A percentile compares a stretch with the other conserved stretches of the same genome.
phyloP scores from a whole-genome alignment of 768 basidiomycete species.

The Xerocomellus intermedius region DNA sequence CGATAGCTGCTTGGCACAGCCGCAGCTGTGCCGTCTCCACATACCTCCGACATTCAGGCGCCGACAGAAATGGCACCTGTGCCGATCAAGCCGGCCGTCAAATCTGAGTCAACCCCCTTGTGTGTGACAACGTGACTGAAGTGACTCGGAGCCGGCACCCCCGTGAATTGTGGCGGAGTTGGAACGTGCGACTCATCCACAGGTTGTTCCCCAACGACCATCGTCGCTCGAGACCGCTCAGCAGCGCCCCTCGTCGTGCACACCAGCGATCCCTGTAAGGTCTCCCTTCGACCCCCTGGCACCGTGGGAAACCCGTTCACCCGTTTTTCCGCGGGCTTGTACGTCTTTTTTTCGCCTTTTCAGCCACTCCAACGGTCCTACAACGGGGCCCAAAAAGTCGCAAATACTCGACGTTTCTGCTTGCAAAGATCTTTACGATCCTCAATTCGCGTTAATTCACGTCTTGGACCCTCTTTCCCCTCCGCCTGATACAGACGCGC shows the following conservation, averaged over 20 bases:
- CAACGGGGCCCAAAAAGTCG: constrained; percentile 22
- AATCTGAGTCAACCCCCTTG: too few relatives aligned
- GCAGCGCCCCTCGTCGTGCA: constrained; percentile 15
- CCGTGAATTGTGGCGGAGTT: constrained; percentile 34
- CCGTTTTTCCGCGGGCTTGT: constrained; percentile 14
- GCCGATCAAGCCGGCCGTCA: constrained; percentile 8
- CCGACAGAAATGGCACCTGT: constrained; percentile 15
- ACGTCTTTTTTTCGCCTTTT: constrained; percentile 17
- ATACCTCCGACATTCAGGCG: constrained; percentile 17
- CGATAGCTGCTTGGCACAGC: constrained; percentile 9
- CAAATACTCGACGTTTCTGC: constrained; percentile 6
- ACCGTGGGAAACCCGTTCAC: background rate
- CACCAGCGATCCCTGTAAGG: constrained; percentile 5
- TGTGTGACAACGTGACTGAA: constrained; percentile 11
- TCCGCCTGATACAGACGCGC: constrained; percentile 17
- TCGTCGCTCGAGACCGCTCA: constrained; percentile 23
- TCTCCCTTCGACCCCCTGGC: background rate
- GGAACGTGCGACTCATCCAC: constrained; percentile 30
- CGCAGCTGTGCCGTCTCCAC: constrained; percentile 19
- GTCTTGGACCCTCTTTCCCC: constrained; percentile 5
- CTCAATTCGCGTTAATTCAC: constrained; percentile 30
- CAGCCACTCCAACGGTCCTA: background rate
- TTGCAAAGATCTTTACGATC: constrained; percentile 7
- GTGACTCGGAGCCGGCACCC: constrained; percentile 23
- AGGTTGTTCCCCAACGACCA: constrained; percentile 37